Evolutionary conservation across 192 early-diverging fungal genomes (phyloP), one percentile per base, ranked within the genome.

Genomic region (Hyaloraphidium curvatum): DNA sequence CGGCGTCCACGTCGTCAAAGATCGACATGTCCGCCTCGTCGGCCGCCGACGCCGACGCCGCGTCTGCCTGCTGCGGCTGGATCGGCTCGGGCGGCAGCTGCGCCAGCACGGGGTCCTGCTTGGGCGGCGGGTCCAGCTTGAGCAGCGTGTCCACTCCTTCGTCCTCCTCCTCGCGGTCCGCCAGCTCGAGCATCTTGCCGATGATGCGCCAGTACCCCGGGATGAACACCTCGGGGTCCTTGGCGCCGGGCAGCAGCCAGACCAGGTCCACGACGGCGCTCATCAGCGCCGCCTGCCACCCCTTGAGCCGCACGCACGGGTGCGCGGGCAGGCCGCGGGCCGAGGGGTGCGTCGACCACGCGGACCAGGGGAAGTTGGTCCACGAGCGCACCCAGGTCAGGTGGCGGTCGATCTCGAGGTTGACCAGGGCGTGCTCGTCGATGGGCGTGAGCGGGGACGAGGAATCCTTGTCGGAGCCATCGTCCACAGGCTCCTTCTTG

Each of bases 251-350:
- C n/a, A n/a, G n/a, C n/a, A n/a, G n/a, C n/a, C n/a, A n/a, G n/a
- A n/a, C n/a, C n/a, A n/a, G n/a, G n/a, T n/a, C n/a, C n/a, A n/a
- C n/a, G 7, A 75, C 28, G 23, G 67, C 56, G 19, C 73, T 68
- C 23, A 69, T 55, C n/a, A 75, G 55, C 1, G 67, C 73, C 50
- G 71, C 59, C 30, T 68, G 59, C 73, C 73, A 75, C 0, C 66
- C 73, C 39, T 65, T 67, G 9, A 72, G 51, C 27, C 67, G 43
- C 28, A 22, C 37, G n/a, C n/a, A n/a, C n/a, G n/a, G n/a, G n/a
- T n/a, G n/a, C n/a, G n/a, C n/a, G n/a, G n/a, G n/a, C n/a, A n/a
- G n/a, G n/a, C n/a, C n/a, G n/a, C n/a, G n/a, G n/a, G n/a, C n/a
- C n/a, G n/a, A n/a, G n/a, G n/a, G n/a, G n/a, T n/a, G n/a, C n/a